These are phyloP conservation scores for Globisporangium alternatum DNA, from an alignment of 352 stramenopile genomes.

Conservation along the genomic window DNA sequence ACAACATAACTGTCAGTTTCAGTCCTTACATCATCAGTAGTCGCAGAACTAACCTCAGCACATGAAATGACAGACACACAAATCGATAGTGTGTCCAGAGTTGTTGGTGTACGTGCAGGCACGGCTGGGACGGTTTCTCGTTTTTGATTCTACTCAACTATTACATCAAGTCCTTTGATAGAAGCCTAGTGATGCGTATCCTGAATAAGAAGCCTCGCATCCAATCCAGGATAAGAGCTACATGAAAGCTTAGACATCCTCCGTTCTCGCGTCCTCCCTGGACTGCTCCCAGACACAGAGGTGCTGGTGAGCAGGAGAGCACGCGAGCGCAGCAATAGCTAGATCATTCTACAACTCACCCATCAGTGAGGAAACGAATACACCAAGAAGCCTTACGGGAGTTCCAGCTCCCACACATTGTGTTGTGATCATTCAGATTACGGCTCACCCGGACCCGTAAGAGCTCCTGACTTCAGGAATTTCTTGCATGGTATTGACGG, in stretches of 20 bases:
- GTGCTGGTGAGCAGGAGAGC: neutral
- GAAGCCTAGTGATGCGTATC: neutral
- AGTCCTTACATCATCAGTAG: no score
- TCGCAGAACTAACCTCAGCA: no score
- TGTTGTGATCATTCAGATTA: neutral
- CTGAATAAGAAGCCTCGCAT: neutral
- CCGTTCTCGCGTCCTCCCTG: neutral
- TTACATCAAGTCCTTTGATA: no score
- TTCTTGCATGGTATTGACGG: no score
- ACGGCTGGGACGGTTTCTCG: no score
- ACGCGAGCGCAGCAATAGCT: neutral
- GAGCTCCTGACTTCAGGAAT: no score
- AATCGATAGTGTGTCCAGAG: no score
- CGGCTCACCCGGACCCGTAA: neutral
- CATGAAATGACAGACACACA: no score
- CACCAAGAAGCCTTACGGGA: conserved; percentile 1
- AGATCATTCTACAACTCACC: neutral
- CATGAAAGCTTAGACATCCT: neutral
- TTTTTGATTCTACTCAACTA: no score
- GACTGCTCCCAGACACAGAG: neutral
- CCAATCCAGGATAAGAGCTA: neutral
- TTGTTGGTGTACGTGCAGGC: no score
- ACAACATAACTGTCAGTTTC: no score
- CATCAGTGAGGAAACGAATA: neutral
- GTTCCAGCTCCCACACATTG: neutral